phyloP scores from a whole-genome alignment of 768 basidiomycete genomes.

The Auricularia cornea region DNA sequence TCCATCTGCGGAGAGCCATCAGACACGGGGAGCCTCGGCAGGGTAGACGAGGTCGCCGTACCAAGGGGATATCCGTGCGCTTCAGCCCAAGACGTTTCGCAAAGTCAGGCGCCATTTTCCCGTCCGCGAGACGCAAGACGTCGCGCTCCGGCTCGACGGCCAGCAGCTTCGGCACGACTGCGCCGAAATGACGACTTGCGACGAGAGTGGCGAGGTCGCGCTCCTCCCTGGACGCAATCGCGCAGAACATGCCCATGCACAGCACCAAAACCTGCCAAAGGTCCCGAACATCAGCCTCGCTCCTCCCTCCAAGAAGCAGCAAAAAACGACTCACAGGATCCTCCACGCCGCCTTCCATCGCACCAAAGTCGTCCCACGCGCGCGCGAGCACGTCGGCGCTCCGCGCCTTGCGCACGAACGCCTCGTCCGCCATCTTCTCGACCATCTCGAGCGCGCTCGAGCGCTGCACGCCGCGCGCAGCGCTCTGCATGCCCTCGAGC shows the following conservation, averaged over 20 bases:
- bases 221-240: neutral
- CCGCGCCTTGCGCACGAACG: conserved; percentile 74
- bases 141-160: neutral
- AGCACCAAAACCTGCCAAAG: conserved; percentile 3
- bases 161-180: neutral
- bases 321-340: conserved; percentile 42
- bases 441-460: conserved; percentile 74
- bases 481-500: conserved; percentile 62
- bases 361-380: conserved; percentile 59
- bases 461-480: conserved; percentile 46
- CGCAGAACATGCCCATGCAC: conserved; percentile 1
- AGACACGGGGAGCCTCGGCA: no score
- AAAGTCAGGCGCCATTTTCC: conserved; percentile 1
- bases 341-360: conserved; percentile 48
- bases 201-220: neutral
- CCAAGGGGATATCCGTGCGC: conserved; percentile 3
- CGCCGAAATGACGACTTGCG: neutral
- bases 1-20: neutral
- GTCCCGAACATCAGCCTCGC: no score
- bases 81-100: conserved; percentile 2
- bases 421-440: conserved; percentile 60
- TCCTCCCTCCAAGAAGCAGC: neutral
- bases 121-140: neutral
- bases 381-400: conserved; percentile 62
- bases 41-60: neutral